Evolutionary conservation across 805 yeast genomes (phyloP), one percentile per base, ranked within the genome.

Genomic region (Naumovozyma castellii): DNA sequence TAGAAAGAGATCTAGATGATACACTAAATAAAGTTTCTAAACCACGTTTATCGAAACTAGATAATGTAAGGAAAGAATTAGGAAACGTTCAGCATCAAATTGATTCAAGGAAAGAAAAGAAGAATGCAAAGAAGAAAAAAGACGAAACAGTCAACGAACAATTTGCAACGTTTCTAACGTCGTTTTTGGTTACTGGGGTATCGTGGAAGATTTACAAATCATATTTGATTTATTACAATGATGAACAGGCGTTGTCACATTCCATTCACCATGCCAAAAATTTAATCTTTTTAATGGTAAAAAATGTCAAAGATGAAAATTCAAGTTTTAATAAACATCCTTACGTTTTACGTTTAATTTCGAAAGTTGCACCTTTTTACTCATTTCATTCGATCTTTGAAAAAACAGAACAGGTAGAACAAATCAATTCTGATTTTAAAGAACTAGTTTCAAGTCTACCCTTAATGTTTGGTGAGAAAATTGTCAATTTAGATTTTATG

Each of bases 1-100:
- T 59, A 6, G 62, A 59, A n/a, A 53, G 63, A 36, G 63, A 59
- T 39, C 18, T 58, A n/a, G 54, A 56, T 20, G 49, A 44, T 16
- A 53, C 50, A 33, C 29, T 45, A 16, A 32, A 17, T 3, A 47
- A 45, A 16, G 35, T 40, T 2, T 37, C 45, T 10, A 59, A 50
- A 34, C 61, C 63, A 2, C 56, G 54, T 8, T 32, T 56, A 9
- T 56, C 54, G 36, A 54, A 61, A 4, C 37, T 59, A 18, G 60
- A 59, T 18, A 53, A 58, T 2, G 43, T 57, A 3, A 47, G 48
- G 15, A 43, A 56, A 35, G 56, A 53, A 27, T 22, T 51, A 1
- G 47, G 45, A 1, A 47, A 47, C 12, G 50, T 56, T 17, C 37
- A 42, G 10, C 40, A 38, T 17, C 57, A 49, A 31, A 17, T 49